Evolutionary conservation across 169 alveolate species (phyloP), one percentile per base, ranked within the genome.

Genomic region (Cryptosporidium felis): DNA sequence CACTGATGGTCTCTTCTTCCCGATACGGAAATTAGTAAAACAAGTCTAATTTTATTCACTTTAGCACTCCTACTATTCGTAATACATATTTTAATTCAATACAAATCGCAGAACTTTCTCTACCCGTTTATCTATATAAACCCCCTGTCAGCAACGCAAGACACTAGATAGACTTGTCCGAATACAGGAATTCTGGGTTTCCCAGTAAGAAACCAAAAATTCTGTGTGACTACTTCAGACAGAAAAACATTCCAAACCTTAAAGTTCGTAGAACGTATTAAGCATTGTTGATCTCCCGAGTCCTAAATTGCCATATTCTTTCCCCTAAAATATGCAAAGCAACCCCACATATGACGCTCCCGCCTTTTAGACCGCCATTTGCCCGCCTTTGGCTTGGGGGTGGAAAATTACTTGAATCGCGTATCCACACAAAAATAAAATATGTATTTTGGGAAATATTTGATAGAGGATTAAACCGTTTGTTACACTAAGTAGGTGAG

Each of bases 1-100:
- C 9, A 80, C 89, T 14, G 89, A 82, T 34, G 93, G 93, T 3
- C 63, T 90, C 4, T 66, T 65, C 36, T 90, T 90, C 81, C 91
- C 62, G 28, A 14, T 80, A 1, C 51, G 23, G 23, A 74, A 74
- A 74, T 41, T 74, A 40, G 44, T 42, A 42, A 42, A 5, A 56
- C 1, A 61, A 61, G 56, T 41, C 32, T 41, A 38, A 36, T 61
- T 36, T 36, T 2, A 61, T n/a, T 5, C 34, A 5, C 58, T 1
- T 0, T 12, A 1, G 8, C n/a, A 41, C 9, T 38, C 10, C 34
- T 61, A 40, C 18, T 34, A 12, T 30, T 61, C 40, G 56, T 40
- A 61, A 40, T 21, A 44, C n/a, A 14, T 0, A 9, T 61, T 40
- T 61, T 9, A n/a, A 21, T 36, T 61, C 49, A 9, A 18, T 38